These are phyloP conservation scores for Aspergillus eucalypticola DNA, from an alignment of 2,329 filamentous ascomycete genomes.

Conservation along the genomic window DNA sequence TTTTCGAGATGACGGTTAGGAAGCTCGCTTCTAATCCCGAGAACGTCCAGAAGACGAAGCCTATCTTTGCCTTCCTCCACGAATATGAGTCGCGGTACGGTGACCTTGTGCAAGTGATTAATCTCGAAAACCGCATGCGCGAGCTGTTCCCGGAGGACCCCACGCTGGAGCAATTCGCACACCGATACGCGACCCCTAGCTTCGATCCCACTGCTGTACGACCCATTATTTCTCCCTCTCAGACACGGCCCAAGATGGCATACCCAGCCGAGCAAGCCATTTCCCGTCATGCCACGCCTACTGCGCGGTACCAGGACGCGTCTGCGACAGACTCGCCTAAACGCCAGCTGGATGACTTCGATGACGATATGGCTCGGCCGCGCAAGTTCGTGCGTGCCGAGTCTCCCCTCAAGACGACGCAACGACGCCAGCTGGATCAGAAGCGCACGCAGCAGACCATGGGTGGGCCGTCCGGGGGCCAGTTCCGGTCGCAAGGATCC, in stretches of 20 bases:
- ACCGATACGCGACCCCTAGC: constrained; percentile 69
- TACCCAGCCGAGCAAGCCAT: constrained; percentile 26
- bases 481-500: constrained; percentile 54
- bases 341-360: constrained; percentile 69
- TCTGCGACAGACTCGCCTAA: constrained; percentile 49
- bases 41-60: constrained; percentile 72
- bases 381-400: constrained; percentile 87
- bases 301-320: constrained; percentile 36
- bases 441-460: constrained; percentile 47
- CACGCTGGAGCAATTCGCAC: constrained; percentile 70
- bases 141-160: constrained; percentile 92
- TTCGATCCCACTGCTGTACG: constrained; percentile 84
- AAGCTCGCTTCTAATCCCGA: constrained; percentile 77
- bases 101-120: constrained; percentile 84
- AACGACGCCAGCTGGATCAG: constrained; percentile 79
- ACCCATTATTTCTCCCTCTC: constrained; percentile 79
- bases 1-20: constrained; percentile 92
- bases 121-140: constrained; percentile 87
- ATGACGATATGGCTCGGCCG: constrained; percentile 70
- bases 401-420: constrained; percentile 88
- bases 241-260: constrained; percentile 67
- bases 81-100: constrained; percentile 94
- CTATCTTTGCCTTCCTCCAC: constrained; percentile 88
- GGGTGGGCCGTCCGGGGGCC: constrained; percentile 28
- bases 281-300: constrained; percentile 38